Conservation (phyloP, 305 asterid genomes). For the Fraxinus dipetala region DNA sequence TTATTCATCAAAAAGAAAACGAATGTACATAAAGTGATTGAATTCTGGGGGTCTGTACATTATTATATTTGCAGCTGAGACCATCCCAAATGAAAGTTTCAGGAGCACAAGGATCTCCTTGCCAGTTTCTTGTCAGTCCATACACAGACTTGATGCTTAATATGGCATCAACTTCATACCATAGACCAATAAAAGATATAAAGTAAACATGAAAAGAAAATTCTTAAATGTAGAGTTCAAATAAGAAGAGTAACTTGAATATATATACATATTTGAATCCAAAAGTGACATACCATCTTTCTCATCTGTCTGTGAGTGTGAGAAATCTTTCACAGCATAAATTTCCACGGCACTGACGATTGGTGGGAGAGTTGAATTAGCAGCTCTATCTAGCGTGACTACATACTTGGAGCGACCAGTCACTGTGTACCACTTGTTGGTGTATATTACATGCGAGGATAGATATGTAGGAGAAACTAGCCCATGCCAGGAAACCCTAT, state of each 20-base stretch:
- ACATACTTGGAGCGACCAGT: background rate
- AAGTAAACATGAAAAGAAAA: background rate
- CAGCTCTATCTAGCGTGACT: background rate
- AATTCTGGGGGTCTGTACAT: background rate
- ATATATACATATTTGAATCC: background rate
- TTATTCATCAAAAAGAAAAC: background rate
- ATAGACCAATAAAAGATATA: background rate
- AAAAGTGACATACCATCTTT: constrained; percentile 16
- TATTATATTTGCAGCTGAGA: background rate
- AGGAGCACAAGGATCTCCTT: constrained; percentile 16
- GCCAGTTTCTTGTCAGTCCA: constrained; percentile 8
- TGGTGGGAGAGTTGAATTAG: constrained; percentile 30
- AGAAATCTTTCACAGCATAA: background rate
- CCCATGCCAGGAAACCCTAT: background rate
- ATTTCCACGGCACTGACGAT: constrained; percentile 29
- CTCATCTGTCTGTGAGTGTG: constrained; percentile 21
- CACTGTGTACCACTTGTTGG: background rate
- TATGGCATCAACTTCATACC: background rate
- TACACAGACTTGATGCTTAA: background rate
- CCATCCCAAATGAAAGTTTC: background rate
- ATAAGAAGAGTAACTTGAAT: background rate
- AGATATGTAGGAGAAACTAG: background rate
- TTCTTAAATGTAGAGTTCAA: background rate
- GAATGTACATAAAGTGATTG: background rate
- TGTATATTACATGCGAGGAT: background rate